Evolutionary conservation across 768 basidiomycete species (phyloP).

Genomic region (Boletus huronensis): DNA sequence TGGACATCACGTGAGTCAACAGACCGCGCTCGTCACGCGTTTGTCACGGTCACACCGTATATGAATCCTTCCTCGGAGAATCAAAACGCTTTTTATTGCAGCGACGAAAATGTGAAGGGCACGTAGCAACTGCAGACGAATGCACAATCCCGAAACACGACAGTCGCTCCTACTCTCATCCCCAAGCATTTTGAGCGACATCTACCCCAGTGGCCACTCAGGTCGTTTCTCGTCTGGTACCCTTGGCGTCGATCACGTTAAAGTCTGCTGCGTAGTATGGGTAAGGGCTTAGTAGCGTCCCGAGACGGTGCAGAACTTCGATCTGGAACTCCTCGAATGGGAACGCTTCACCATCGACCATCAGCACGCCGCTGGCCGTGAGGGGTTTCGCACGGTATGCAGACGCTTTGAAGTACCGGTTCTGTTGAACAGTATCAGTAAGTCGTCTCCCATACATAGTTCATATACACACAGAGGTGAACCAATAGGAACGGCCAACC

Average conservation of each 20-base stretch:
- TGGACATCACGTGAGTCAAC: slow-evolving; percentile 34
- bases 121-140: not conserved
- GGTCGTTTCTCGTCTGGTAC: slow-evolving; percentile 15
- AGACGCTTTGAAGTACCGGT: slow-evolving; percentile 68
- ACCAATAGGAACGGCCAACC: slow-evolving; percentile 61
- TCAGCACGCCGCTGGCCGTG: slow-evolving; percentile 48
- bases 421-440: slow-evolving; percentile 36
- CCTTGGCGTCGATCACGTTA: slow-evolving; percentile 24
- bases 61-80: too few species aligned
- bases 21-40: slow-evolving; percentile 36
- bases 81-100: not conserved
- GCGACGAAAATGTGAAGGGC: not conserved
- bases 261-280: slow-evolving; percentile 56
- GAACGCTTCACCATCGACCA: slow-evolving; percentile 77
- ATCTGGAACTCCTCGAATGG: slow-evolving; percentile 75
- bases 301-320: slow-evolving; percentile 68
- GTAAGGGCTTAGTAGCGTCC: slow-evolving; percentile 59
- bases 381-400: slow-evolving; percentile 71
- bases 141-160: not conserved
- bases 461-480: slow-evolving; percentile 44
- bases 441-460: not conserved
- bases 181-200: not conserved
- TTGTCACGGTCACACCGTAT: slow-evolving; percentile 27
- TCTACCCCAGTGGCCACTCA: not conserved
- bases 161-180: not conserved